A percentile compares a stretch with the other conserved stretches of the same genome.
Evolutionary conservation across 164 flowering plant species (phyloP).

Genomic region (Houttuynia cordata): DNA sequence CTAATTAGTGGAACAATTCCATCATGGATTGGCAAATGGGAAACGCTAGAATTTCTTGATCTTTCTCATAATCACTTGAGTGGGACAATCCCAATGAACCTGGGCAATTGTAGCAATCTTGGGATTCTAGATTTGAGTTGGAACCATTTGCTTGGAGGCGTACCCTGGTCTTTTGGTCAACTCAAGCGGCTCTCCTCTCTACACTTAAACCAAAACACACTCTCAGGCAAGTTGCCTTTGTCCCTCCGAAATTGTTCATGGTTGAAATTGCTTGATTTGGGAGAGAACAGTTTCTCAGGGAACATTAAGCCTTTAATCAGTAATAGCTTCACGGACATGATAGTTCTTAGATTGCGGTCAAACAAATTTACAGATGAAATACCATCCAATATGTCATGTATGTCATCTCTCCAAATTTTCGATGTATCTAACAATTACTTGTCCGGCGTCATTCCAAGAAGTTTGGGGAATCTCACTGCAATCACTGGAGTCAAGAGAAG

Average conservation of each 20-base stretch:
- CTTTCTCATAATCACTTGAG: constrained; percentile 12
- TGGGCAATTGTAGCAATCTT: constrained; percentile 6
- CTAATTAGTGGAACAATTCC: constrained; percentile 24
- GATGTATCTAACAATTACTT: constrained; percentile 19
- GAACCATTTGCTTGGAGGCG: constrained; percentile 19
- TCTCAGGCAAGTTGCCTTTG: constrained; percentile 17
- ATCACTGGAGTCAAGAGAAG: constrained; percentile 5
- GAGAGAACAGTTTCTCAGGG: constrained; percentile 24
- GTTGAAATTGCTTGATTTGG: constrained; percentile 16
- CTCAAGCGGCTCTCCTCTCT: constrained; percentile 1
- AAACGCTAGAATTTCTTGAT: background rate
- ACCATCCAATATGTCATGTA: too few species aligned
- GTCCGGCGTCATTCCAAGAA: constrained; percentile 20
- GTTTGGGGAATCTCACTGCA: constrained; percentile 16
- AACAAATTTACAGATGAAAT: too few species aligned
- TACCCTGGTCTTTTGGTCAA: constrained; percentile 16
- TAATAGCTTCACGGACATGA: background rate
- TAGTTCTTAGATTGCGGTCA: constrained; percentile 4
- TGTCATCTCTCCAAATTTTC: too few species aligned
- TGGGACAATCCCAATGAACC: constrained; percentile 14
- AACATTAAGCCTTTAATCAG: constrained; percentile 20
- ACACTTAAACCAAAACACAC: constrained; percentile 9
- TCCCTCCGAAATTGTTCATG: constrained; percentile 9
- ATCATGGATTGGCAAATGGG: background rate
- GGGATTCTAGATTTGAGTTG: background rate